These are phyloP conservation scores for Fusarium veterinarium DNA, from an alignment of 2,329 filamentous ascomycete species.

Conservation along the genomic window DNA sequence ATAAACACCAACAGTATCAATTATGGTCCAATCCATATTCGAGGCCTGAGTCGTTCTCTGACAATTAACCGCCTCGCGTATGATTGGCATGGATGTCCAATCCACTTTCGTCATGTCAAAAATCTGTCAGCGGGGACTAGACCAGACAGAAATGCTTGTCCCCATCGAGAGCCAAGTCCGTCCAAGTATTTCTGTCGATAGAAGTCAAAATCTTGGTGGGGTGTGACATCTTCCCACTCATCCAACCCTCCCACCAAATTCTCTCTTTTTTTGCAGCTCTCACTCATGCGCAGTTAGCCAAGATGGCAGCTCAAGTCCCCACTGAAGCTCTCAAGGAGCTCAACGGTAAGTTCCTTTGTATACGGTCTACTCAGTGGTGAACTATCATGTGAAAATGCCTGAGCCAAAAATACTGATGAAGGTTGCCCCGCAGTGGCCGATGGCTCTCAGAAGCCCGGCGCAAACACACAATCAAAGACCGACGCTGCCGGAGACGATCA, in stretches of 20 bases:
- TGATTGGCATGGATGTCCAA: conserved; percentile 10
- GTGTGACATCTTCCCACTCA: conserved; percentile 37
- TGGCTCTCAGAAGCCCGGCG: conserved; percentile 53
- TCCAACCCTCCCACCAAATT: conserved; percentile 38
- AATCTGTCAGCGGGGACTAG: conserved; percentile 37
- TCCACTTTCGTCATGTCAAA: conserved; percentile 44
- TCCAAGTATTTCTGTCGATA: conserved; percentile 32
- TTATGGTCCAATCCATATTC: background rate
- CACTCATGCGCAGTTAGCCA: conserved; percentile 42
- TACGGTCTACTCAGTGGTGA: background rate
- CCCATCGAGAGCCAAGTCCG: background rate
- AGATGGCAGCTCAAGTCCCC: conserved; percentile 58
- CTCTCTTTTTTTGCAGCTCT: conserved; percentile 32
- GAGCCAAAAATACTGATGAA: conserved; percentile 12
- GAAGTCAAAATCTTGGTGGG: conserved; percentile 35
- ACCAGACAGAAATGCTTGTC: conserved; percentile 3
- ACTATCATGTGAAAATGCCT: background rate
- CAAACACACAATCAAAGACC: conserved; percentile 54
- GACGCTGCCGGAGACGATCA: conserved; percentile 56
- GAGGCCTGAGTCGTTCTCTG: background rate
- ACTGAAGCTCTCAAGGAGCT: conserved; percentile 59
- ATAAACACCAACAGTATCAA: background rate
- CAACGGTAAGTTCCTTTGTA: conserved; percentile 48
- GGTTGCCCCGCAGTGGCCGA: conserved; percentile 52
- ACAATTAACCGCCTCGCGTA: conserved; percentile 18